These are phyloP conservation scores for Penicillium sclerotiorum DNA, from an alignment of 2,329 filamentous ascomycete species.

Conservation along the genomic window DNA sequence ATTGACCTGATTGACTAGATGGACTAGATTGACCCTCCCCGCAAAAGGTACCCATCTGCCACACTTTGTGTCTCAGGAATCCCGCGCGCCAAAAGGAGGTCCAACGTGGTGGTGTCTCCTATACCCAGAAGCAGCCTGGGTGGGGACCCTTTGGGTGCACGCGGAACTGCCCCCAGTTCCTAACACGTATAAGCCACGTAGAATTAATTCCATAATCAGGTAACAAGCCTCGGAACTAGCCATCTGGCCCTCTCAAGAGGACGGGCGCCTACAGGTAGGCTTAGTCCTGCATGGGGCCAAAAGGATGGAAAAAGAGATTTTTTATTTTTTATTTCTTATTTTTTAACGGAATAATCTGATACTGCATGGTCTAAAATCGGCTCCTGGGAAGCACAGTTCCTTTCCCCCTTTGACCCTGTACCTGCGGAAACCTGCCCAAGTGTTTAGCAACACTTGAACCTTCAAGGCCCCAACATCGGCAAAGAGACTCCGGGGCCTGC, in stretches of 20 bases:
- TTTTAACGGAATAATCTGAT: too few species aligned
- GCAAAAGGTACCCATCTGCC: slow-evolving; percentile 10
- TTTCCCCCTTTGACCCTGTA: slow-evolving; percentile 3
- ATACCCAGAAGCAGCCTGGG: background rate
- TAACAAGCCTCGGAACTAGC: too few species aligned
- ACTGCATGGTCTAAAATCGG: too few species aligned
- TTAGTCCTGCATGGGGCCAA: too few species aligned
- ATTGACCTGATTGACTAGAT: too few species aligned
- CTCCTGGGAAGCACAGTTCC: background rate
- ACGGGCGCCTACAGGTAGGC: background rate
- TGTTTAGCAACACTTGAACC: background rate
- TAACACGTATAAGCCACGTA: background rate
- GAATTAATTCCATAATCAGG: background rate
- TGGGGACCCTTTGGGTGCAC: slow-evolving; percentile 3
- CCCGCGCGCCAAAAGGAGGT: slow-evolving; percentile 19
- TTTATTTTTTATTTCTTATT: too few species aligned
- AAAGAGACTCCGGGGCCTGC: slow-evolving; percentile 24
- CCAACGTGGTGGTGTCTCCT: slow-evolving; percentile 2
- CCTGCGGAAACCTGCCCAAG: slow-evolving; percentile 5
- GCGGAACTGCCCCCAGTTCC: background rate
- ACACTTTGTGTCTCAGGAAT: slow-evolving; percentile 19
- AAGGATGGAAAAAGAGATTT: too few species aligned
- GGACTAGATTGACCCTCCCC: slow-evolving; percentile 9
- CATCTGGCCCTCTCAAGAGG: too few species aligned
- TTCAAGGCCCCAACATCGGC: slow-evolving; percentile 5